Base-by-base conservation (phyloP, 257 asterid genomes). In the Solanum ossicruentum region DNA sequence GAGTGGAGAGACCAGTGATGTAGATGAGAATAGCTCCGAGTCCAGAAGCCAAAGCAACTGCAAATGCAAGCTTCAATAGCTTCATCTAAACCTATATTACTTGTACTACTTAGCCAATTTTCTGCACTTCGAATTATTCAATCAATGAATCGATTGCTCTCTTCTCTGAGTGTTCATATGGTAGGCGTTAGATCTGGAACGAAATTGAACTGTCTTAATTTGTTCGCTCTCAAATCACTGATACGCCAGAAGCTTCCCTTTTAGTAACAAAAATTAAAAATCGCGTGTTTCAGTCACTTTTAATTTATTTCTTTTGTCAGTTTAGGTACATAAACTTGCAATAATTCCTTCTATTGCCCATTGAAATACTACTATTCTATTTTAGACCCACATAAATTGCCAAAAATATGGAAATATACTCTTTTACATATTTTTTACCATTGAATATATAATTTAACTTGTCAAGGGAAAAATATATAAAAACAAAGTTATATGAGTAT, bases 21-120 rank as follows among this genome's bases (percentile, higher is more conserved):
- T 91, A 94, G 81, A 94, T 92, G 54, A 93, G 90, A 85, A 94
- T 90, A 36, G 97, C 98, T 15, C 88, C 90, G 41, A 94, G 16
- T 83, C 99, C 98, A 85, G 94, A 94, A 75, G 92, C 93, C 88
- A 95, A 86, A 85, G 96, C 95, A 86, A 91, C 82, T 79, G 84
- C 52, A 70, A 95, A 91, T 20, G 93, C 92, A 47, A 91, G 85
- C 65, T 88, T 94, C 88, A 95, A 87, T 85, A 95, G 92, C 92
- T 91, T 95, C 98, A 94, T 95, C 88, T 36, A 26, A 78, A 26
- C 17, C 23, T 16, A 52, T 78, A 26, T 52, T 77, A 75, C 43
- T 73, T 41, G 39, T 60, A 67, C 21, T 67, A 52, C 49, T 60
- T 75, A 55, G 11, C 32, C 26, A 52, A 52, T 78, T 16, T 16